These are phyloP conservation scores for Didymella segeticola DNA, from an alignment of 2,329 filamentous ascomycete species.

Conservation along the genomic window DNA sequence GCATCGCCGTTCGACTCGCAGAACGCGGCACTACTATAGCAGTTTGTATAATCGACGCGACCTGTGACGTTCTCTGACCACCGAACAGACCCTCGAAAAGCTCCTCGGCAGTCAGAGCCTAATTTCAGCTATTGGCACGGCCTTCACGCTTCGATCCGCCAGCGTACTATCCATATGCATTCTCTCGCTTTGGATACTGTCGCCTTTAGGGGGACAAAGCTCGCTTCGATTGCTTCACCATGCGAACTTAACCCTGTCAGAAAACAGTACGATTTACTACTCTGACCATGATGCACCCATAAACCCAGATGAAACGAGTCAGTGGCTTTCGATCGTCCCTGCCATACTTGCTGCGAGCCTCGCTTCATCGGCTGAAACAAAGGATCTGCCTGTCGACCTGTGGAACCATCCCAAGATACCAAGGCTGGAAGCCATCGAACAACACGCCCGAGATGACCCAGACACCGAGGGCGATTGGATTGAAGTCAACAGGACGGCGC, in stretches of 20 bases:
- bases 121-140: conserved; percentile 9
- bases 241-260: not conserved
- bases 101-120: conserved; percentile 18
- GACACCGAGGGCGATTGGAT: not conserved
- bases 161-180: not conserved
- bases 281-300: not conserved
- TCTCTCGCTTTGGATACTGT: conserved; percentile 5
- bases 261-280: not conserved
- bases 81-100: conserved; percentile 7
- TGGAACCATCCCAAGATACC: conserved; percentile 19
- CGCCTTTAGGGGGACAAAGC: conserved; percentile 13
- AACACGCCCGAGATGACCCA: not conserved
- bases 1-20: conserved; percentile 1
- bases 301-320: not conserved
- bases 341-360: conserved; percentile 9
- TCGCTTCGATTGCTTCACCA: conserved; percentile 6
- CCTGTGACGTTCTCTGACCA: too few species aligned
- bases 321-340: not conserved
- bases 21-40: conserved; percentile 6
- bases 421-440: conserved; percentile 1
- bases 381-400: conserved; percentile 2
- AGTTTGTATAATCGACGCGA: too few species aligned
- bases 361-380: not conserved
- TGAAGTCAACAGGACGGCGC: not conserved
- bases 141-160: conserved; percentile 8